phyloP scores from a whole-genome alignment of 1,284 basidiomycete species.

The Ceratobasidium papillatum region DNA sequence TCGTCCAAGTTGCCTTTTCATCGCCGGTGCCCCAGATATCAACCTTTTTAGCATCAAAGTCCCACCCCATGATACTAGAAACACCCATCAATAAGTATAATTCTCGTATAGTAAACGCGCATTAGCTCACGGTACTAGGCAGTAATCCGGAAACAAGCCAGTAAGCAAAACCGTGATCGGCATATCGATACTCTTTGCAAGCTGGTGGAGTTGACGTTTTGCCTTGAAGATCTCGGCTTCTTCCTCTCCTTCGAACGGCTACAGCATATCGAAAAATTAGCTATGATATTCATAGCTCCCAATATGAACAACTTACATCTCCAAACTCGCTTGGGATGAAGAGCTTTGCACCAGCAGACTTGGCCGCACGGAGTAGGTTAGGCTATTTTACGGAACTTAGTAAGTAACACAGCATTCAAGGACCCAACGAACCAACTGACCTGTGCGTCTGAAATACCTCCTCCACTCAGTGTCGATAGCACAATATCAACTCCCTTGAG shows the following conservation, averaged over 20 bases:
- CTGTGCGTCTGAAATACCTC: conserved; percentile 16
- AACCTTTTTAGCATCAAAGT: conserved; percentile 29
- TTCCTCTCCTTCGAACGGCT: conserved; percentile 34
- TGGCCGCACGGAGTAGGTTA: conserved; percentile 23
- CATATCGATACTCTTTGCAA: conserved; percentile 34
- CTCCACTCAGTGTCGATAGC: conserved; percentile 34
- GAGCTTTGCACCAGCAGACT: conserved; percentile 35
- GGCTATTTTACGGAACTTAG: background rate
- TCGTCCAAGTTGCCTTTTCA: conserved; percentile 36
- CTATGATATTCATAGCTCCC: background rate
- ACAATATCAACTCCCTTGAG: conserved; percentile 38
- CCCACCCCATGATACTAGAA: conserved; percentile 18
- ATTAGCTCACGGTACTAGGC: conserved; percentile 19
- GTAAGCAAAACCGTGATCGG: conserved; percentile 32
- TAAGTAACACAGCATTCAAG: background rate
- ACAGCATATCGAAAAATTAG: background rate
- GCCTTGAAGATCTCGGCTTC: conserved; percentile 21
- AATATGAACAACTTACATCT: conserved; percentile 5
- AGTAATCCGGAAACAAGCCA: conserved; percentile 36
- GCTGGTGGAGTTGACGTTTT: conserved; percentile 35
- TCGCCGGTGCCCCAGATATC: conserved; percentile 39
- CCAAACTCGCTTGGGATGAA: conserved; percentile 41
- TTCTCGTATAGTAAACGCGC: background rate
- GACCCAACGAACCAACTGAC: background rate
- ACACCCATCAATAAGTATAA: background rate